Evolutionary conservation across 1,139 yeast genomes (phyloP).

Genomic region (Scheffersomyces insectosa): DNA sequence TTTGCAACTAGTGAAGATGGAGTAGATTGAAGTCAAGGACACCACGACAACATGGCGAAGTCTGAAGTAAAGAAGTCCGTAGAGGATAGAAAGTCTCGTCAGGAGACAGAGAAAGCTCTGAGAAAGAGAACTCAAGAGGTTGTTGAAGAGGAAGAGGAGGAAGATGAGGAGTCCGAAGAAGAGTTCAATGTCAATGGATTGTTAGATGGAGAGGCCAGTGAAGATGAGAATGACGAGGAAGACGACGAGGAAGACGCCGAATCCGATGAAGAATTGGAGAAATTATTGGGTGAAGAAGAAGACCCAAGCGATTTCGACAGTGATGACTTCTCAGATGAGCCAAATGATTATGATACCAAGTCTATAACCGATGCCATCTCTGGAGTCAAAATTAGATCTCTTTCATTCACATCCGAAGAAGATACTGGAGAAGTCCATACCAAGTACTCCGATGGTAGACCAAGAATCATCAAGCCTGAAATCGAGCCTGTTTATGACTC

Average conservation of each 20-base stretch:
- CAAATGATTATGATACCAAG: conserved; percentile 41
- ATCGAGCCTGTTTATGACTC: conserved; percentile 90
- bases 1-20: no score
- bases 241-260: conserved; percentile 40
- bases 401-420: conserved; percentile 37
- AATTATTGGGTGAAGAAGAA: conserved; percentile 53
- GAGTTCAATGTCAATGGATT: conserved; percentile 36
- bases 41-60: conserved; percentile 7
- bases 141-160: conserved; percentile 17
- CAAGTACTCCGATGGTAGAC: conserved; percentile 76
- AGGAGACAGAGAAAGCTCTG: conserved; percentile 8
- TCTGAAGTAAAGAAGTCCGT: conserved; percentile 6
- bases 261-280: conserved; percentile 64
- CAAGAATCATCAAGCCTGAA: conserved; percentile 79
- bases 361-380: conserved; percentile 58
- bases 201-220: conserved; percentile 20
- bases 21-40: not conserved
- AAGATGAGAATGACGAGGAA: conserved; percentile 25
- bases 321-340: conserved; percentile 51
- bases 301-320: conserved; percentile 38
- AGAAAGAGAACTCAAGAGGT: conserved; percentile 17
- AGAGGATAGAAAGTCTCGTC: conserved; percentile 1
- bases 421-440: conserved; percentile 40
- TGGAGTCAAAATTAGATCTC: conserved; percentile 51
- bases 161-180: conserved; percentile 32